phyloP scores from a whole-genome alignment of 495 filamentous ascomycete genomes.

The Podospora conica region DNA sequence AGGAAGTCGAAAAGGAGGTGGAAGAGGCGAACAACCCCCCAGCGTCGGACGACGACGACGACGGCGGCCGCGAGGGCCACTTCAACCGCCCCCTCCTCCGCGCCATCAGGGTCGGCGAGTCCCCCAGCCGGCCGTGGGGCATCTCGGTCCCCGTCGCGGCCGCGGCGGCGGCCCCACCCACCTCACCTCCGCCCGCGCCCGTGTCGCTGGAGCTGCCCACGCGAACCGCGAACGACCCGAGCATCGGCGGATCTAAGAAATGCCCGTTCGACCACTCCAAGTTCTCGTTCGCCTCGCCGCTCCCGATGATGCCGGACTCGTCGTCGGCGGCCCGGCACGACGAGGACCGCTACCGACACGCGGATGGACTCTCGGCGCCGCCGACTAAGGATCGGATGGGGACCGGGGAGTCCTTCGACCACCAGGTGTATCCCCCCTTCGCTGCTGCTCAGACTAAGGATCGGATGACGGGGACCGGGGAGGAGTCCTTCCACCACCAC shows the following conservation, averaged over 20 bases:
- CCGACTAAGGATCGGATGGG: constrained; percentile 13
- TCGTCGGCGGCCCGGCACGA: background rate
- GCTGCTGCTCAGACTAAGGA: constrained; percentile 16
- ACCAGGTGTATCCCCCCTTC: constrained; percentile 16
- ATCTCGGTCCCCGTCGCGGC: constrained; percentile 55
- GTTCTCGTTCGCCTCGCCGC: constrained; percentile 17
- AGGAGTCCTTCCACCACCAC: too few species aligned
- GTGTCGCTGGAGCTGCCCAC: constrained; percentile 29
- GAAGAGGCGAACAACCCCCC: background rate
- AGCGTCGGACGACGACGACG: constrained; percentile 32
- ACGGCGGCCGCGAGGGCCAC: constrained; percentile 49
- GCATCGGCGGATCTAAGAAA: constrained; percentile 23
- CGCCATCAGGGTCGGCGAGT: constrained; percentile 81
- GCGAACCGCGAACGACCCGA: constrained; percentile 16
- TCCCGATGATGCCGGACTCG: constrained; percentile 21
- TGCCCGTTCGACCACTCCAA: constrained; percentile 46
- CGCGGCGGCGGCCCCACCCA: constrained; percentile 23
- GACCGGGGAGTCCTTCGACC: too few species aligned
- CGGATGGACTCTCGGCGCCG: constrained; percentile 18
- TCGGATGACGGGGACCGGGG: too few species aligned
- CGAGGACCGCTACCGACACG: constrained; percentile 9
- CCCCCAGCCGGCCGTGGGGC: constrained; percentile 85
- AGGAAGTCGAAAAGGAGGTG: constrained; percentile 29
- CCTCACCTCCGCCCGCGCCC: constrained; percentile 38
- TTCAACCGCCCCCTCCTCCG: constrained; percentile 79